phyloP scores from a whole-genome alignment of 1,284 basidiomycete genomes.

The Vanrija sp. region DNA sequence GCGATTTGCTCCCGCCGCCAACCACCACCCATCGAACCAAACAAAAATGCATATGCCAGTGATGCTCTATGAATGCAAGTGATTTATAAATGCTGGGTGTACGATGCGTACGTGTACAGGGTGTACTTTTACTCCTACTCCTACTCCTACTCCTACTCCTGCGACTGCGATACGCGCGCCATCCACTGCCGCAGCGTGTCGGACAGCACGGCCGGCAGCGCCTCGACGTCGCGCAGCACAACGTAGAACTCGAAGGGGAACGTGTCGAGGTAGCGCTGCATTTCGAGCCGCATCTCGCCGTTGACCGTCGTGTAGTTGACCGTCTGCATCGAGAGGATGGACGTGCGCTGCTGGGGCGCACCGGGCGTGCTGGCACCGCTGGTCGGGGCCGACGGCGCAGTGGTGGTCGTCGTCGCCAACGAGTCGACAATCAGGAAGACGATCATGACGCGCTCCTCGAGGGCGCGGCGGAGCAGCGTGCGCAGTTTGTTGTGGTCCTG shows the following conservation, averaged over 20 bases:
- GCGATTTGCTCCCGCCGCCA: background rate
- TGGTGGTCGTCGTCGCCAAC: slow-evolving; percentile 44
- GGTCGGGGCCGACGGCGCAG: background rate
- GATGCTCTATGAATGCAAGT: background rate
- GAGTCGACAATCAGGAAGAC: slow-evolving; percentile 97
- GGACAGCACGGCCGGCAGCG: slow-evolving; percentile 86
- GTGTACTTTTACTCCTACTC: background rate
- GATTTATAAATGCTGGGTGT: background rate
- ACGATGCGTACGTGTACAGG: background rate
- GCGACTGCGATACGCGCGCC: slow-evolving; percentile 44
- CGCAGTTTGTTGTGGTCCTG: slow-evolving; percentile 87
- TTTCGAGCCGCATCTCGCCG: slow-evolving; percentile 79
- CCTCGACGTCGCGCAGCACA: slow-evolving; percentile 83
- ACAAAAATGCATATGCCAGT: slow-evolving; percentile 6
- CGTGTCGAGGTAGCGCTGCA: slow-evolving; percentile 86
- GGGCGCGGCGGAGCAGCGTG: slow-evolving; percentile 75
- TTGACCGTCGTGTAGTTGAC: slow-evolving; percentile 82
- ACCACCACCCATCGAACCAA: slow-evolving; percentile 4
- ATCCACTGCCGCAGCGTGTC: slow-evolving; percentile 82
- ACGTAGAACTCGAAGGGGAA: slow-evolving; percentile 99
- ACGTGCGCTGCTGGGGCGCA: slow-evolving; percentile 19
- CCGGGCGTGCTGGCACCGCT: slow-evolving; percentile 20
- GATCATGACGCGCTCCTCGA: slow-evolving; percentile 89
- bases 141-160: slow-evolving; percentile 29
- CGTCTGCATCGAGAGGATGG: slow-evolving; percentile 87